Evolutionary conservation across 331 rosid genomes (phyloP).

Genomic region (Dryas integrifolia): DNA sequence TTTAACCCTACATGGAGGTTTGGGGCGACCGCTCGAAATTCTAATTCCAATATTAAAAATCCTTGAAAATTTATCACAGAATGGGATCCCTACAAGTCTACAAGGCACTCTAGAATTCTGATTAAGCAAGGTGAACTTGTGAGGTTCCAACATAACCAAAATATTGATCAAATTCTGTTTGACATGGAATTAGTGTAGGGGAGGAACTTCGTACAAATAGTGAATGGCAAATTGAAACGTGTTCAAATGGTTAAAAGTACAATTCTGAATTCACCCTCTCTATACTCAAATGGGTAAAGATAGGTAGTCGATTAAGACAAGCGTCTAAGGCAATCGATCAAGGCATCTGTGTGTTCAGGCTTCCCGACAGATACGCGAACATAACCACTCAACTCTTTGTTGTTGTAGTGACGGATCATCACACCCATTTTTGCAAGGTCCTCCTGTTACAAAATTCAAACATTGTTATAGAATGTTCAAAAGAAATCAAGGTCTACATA

Average conservation of each 20-base stretch:
- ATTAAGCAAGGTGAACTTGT: too few relatives aligned
- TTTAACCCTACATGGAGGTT: too few relatives aligned
- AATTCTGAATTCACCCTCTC: not conserved
- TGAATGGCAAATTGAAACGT: not conserved
- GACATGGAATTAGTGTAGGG: too few relatives aligned
- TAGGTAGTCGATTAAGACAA: slow-evolving; percentile 21
- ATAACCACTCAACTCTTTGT: slow-evolving; percentile 80
- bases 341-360: slow-evolving; percentile 77
- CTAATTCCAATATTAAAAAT: too few relatives aligned
- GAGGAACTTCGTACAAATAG: too few relatives aligned
- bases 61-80: too few relatives aligned
- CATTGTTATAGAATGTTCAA: not conserved
- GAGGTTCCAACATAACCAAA: too few relatives aligned
- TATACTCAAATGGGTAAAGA: not conserved
- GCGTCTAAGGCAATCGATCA: slow-evolving; percentile 63
- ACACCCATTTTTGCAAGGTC: slow-evolving; percentile 94
- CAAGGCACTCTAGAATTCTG: too few relatives aligned
- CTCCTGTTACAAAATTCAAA: slow-evolving; percentile 46
- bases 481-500: not conserved
- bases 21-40: too few relatives aligned
- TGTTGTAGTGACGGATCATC: slow-evolving; percentile 96
- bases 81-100: too few relatives aligned
- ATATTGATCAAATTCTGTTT: too few relatives aligned
- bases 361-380: slow-evolving; percentile 92
- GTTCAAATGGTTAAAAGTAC: not conserved